Conservation (phyloP, 2,329 filamentous ascomycete genomes). For the Epichloe sp. region DNA sequence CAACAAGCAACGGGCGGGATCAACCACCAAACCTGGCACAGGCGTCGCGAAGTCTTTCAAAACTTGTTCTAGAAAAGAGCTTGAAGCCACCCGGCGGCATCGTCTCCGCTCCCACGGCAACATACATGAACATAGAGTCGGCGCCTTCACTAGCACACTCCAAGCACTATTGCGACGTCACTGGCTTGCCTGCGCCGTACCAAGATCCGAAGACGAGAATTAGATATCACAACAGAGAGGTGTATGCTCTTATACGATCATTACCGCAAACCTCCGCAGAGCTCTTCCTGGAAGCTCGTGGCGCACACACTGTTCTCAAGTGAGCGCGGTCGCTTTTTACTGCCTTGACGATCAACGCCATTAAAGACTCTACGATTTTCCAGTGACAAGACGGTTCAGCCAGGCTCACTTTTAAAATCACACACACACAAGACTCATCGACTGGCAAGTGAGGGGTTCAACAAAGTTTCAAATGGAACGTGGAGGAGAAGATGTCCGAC, state of each 20-base stretch:
- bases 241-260: conserved; percentile 71
- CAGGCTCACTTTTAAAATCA: not conserved
- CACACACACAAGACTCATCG: not conserved
- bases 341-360: not conserved
- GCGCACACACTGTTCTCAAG: conserved; percentile 87
- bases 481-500: conserved; percentile 46
- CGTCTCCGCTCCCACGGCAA: conserved; percentile 51
- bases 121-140: conserved; percentile 94
- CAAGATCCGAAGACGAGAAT: conserved; percentile 89
- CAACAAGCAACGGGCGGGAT: conserved; percentile 25
- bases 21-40: conserved; percentile 67
- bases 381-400: not conserved
- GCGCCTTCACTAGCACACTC: conserved; percentile 77
- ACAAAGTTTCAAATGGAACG: not conserved
- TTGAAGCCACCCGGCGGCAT: conserved; percentile 27
- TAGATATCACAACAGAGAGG: conserved; percentile 84
- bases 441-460: not conserved
- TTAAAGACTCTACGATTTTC: not conserved
- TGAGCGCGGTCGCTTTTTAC: conserved; percentile 28
- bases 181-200: conserved; percentile 81
- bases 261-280: conserved; percentile 75
- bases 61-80: conserved; percentile 78
- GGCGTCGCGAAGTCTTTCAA: conserved; percentile 73
- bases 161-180: conserved; percentile 91
- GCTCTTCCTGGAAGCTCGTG: conserved; percentile 77